phyloP scores from a whole-genome alignment of 148 eudicot species.

The Chenopodium berlandieri region DNA sequence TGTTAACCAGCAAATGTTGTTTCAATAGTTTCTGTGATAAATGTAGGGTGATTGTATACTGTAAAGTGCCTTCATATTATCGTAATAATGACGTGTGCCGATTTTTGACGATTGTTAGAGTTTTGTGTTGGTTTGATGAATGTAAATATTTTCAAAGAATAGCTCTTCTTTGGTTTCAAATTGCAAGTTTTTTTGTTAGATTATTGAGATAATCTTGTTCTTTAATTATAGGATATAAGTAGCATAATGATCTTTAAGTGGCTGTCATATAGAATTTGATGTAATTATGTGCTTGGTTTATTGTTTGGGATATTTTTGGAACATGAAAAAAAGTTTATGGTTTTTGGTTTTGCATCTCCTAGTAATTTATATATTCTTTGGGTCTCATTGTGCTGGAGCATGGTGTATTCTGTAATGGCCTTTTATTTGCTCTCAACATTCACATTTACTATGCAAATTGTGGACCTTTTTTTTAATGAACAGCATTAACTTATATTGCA shows the following conservation, averaged over 20 bases:
- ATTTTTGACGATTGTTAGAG: background rate
- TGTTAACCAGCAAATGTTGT: conserved; percentile 91
- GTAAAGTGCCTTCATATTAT: background rate
- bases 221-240: background rate
- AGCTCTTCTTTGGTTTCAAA: background rate
- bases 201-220: background rate
- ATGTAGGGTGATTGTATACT: conserved; percentile 51
- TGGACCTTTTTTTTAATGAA: background rate
- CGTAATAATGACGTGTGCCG: background rate
- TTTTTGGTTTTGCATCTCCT: background rate
- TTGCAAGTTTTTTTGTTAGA: background rate
- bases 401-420: conserved; percentile 14
- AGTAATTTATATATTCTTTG: background rate
- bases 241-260: background rate
- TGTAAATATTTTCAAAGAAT: background rate
- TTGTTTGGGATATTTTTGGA: background rate
- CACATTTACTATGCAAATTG: background rate
- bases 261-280: background rate
- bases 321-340: background rate
- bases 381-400: background rate
- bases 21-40: conserved; percentile 86
- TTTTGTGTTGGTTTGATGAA: background rate
- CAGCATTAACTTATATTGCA: background rate
- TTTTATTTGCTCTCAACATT: conserved; percentile 32
- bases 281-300: background rate